phyloP scores from a whole-genome alignment of 345 rosid species.

The Pelargonium nanum region DNA sequence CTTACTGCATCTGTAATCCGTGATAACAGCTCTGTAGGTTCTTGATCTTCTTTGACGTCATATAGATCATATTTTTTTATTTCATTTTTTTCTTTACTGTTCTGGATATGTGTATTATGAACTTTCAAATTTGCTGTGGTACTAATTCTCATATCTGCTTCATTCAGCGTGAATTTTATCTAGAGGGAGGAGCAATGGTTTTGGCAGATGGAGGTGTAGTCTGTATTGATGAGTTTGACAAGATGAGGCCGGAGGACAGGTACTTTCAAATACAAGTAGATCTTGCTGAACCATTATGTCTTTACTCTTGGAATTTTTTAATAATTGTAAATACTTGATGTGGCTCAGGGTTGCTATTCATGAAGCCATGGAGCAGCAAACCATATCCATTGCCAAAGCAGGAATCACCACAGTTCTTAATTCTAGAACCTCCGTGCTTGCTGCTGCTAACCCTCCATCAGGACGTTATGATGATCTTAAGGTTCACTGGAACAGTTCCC shows the following conservation, averaged over 20 bases:
- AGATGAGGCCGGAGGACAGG: conserved; percentile 99
- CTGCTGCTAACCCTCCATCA: conserved; percentile 97
- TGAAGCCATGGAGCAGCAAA: conserved; percentile 99
- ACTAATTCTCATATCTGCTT: conserved; percentile 6
- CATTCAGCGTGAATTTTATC: conserved; percentile 86
- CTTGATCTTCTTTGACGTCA: conserved; percentile 6
- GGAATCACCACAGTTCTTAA: conserved; percentile 96
- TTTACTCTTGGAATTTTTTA: neutral
- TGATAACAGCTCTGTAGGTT: conserved; percentile 73
- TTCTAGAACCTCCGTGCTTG: conserved; percentile 95
- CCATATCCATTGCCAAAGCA: conserved; percentile 98
- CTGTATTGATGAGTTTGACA: conserved; percentile 94
- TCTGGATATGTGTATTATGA: neutral
- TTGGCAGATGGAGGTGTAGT: conserved; percentile 98
- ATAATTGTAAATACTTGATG: neutral
- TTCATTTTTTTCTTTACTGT: neutral
- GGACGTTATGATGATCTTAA: conserved; percentile 98
- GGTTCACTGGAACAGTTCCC: conserved; percentile 27
- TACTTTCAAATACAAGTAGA: conserved; percentile 16
- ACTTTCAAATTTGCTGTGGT: conserved; percentile 1
- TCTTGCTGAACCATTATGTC: neutral
- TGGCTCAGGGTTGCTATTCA: conserved; percentile 83
- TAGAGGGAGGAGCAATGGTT: conserved; percentile 99
- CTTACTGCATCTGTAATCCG: conserved; percentile 93
- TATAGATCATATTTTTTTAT: neutral